Evolutionary conservation across 805 yeast species (phyloP).

Genomic region (Babjeviella inositovora): DNA sequence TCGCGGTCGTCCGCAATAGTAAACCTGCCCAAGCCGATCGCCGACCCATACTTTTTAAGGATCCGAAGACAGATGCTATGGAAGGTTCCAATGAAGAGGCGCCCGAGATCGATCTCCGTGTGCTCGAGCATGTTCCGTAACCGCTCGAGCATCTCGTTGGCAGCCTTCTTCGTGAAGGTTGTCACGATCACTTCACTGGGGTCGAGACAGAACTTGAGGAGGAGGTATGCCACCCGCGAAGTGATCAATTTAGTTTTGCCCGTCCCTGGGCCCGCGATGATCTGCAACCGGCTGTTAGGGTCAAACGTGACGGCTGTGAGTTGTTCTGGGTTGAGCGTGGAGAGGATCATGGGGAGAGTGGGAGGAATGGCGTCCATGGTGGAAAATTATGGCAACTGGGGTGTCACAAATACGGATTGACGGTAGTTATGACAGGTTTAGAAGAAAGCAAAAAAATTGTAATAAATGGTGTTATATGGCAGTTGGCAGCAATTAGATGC

Average conservation of each 20-base stretch:
- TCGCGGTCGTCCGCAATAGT: constrained; percentile 58
- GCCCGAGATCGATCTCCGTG: constrained; percentile 17
- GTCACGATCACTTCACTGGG: constrained; percentile 67
- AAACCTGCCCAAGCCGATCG: constrained; percentile 24
- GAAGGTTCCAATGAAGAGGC: constrained; percentile 71
- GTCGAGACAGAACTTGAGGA: constrained; percentile 28
- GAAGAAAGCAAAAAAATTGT: too few relatives aligned
- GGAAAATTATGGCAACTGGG: too few relatives aligned
- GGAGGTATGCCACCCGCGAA: constrained; percentile 58
- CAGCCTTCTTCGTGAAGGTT: constrained; percentile 89
- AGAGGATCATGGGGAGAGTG: too few relatives aligned
- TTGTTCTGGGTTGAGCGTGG: constrained; percentile 21
- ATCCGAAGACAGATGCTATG: constrained; percentile 66
- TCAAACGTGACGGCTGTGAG: constrained; percentile 24
- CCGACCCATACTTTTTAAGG: constrained; percentile 34
- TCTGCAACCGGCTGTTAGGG: constrained; percentile 20
- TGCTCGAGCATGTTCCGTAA: constrained; percentile 17
- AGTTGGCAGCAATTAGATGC: too few relatives aligned
- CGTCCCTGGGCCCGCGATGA: constrained; percentile 48
- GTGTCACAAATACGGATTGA: too few relatives aligned
- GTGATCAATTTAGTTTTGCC: constrained; percentile 77
- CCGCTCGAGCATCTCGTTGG: constrained; percentile 67
- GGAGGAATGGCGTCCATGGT: too few relatives aligned
- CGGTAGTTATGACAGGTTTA: too few relatives aligned
- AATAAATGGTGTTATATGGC: too few relatives aligned